Evolutionary conservation across 208 protist genomes (phyloP).

Genomic region (Leishmania tarentolae): DNA sequence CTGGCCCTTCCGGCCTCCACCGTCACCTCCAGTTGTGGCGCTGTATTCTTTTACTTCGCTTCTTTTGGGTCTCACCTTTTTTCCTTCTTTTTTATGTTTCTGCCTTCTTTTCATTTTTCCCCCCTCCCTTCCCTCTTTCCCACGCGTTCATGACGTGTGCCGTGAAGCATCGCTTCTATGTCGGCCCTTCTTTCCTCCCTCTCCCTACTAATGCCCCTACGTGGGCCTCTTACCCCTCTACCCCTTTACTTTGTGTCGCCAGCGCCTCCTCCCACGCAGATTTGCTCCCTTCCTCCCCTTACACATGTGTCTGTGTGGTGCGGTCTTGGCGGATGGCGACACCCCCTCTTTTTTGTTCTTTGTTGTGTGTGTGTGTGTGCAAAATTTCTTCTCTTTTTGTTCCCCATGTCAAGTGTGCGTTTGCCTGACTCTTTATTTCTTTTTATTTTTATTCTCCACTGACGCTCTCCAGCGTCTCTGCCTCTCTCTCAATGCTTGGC

Average conservation of each 20-base stretch:
- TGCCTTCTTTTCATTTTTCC: too few species aligned
- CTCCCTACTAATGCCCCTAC: background rate
- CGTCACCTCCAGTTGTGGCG: background rate
- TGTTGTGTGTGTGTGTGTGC: background rate
- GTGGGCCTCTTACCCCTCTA: background rate
- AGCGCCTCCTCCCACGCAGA: background rate
- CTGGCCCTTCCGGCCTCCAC: too few species aligned
- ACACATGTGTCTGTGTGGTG: background rate
- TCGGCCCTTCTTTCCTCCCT: background rate
- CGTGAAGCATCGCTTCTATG: background rate
- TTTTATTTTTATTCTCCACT: background rate
- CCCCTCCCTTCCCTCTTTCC: background rate
- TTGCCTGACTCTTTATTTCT: background rate
- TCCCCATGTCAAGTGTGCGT: background rate
- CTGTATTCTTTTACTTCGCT: background rate
- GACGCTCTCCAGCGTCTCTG: background rate
- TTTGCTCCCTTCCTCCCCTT: background rate
- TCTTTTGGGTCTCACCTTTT: background rate
- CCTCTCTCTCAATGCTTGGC: background rate
- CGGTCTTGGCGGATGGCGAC: background rate
- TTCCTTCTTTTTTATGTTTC: background rate
- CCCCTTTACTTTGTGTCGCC: slow-evolving; percentile 5
- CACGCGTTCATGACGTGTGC: background rate
- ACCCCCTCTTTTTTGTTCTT: too few species aligned
- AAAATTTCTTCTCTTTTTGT: background rate